A percentile compares a stretch with the other conserved stretches of the same genome.
These are phyloP conservation scores for Hyaloscypha variabilis DNA, from an alignment of 495 filamentous ascomycete species.

Conservation along the genomic window DNA sequence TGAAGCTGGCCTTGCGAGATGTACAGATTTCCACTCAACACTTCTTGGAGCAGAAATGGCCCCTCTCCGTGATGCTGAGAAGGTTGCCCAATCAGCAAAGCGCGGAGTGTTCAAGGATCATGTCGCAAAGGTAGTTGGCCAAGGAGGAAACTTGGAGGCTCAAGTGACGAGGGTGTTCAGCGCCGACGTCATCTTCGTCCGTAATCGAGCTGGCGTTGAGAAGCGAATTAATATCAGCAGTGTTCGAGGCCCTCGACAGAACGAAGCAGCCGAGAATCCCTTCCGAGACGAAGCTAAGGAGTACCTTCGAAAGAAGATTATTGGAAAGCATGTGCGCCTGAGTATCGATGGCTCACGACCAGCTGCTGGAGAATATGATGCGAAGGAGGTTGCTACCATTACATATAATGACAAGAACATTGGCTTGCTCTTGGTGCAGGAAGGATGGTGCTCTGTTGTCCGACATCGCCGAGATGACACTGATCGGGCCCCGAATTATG, in stretches of 20 bases:
- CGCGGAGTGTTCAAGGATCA: conserved; percentile 78
- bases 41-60: conserved; percentile 87
- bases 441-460: conserved; percentile 90
- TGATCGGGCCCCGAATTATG: conserved; percentile 91
- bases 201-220: conserved; percentile 80
- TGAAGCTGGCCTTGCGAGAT: conserved; percentile 84
- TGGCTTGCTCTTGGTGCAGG: conserved; percentile 81
- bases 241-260: conserved; percentile 79
- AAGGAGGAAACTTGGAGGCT: conserved; percentile 68
- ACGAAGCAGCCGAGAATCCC: conserved; percentile 65
- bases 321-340: conserved; percentile 91
- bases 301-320: conserved; percentile 88
- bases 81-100: conserved; percentile 72
- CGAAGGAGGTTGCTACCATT: conserved; percentile 90
- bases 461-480: conserved; percentile 90
- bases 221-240: conserved; percentile 92
- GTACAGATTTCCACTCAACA: conserved; percentile 91
- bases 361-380: conserved; percentile 88
- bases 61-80: conserved; percentile 82
- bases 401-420: conserved; percentile 84
- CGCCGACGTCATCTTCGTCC: conserved; percentile 85
- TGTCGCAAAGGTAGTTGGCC: conserved; percentile 57
- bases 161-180: conserved; percentile 82
- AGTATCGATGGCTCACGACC: conserved; percentile 88
- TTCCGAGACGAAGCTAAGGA: conserved; percentile 95